Conservation (phyloP, 345 rosid genomes). For the Gossypium sturtianum region DNA sequence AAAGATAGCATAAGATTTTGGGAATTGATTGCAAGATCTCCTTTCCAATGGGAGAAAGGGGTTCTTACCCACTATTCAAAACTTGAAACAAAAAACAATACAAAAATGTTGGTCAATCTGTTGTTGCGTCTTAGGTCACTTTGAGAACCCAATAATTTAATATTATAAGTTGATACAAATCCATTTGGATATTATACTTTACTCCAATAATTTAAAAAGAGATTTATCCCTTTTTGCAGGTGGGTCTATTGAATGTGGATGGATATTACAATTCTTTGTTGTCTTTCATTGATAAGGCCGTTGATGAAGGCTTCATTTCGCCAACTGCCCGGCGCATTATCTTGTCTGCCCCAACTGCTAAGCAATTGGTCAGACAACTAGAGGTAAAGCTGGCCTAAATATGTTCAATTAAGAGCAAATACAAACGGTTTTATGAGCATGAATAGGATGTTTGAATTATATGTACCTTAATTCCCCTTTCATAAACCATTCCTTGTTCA, state of each 20-base stretch:
- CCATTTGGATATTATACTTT: not conserved
- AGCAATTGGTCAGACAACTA: conserved; percentile 69
- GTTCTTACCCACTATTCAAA: not conserved
- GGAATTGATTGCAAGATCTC: conserved; percentile 17
- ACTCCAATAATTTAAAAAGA: not conserved
- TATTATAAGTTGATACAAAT: not conserved
- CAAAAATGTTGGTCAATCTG: conserved; percentile 20
- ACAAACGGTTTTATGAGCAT: not conserved
- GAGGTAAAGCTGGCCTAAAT: conserved; percentile 44
- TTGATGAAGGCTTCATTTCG: conserved; percentile 91
- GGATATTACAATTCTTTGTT: conserved; percentile 84
- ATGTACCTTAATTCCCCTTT: too few relatives aligned
- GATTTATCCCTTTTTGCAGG: conserved; percentile 35
- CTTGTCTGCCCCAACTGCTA: conserved; percentile 79
- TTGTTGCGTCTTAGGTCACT: not conserved
- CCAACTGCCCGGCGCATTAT: conserved; percentile 80
- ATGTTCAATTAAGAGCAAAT: too few relatives aligned
- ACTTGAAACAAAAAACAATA: not conserved
- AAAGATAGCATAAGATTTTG: conserved; percentile 31
- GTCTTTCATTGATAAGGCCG: conserved; percentile 82
- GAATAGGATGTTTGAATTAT: not conserved
- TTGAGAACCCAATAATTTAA: not conserved
- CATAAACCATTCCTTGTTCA: not conserved
- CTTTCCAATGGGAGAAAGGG: conserved; percentile 23
- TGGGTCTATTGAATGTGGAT: conserved; percentile 91